Evolutionary conservation across 2,329 filamentous ascomycete genomes (phyloP), one percentile per base, ranked within the genome.

Genomic region (Bertia moriformis): DNA sequence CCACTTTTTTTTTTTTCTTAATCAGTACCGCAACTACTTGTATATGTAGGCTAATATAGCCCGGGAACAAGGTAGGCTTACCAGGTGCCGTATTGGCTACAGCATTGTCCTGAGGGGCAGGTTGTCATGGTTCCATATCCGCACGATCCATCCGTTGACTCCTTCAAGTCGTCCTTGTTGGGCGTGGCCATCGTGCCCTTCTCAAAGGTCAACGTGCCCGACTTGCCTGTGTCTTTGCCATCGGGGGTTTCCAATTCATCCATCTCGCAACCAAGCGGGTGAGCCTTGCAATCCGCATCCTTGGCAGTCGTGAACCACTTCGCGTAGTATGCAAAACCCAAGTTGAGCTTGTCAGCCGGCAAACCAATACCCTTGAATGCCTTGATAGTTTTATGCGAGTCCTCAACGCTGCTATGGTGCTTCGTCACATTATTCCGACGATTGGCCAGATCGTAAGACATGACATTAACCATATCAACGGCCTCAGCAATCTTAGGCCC

Each of bases 401-500:
- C 66, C 13, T 59, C 49, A 4, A 83, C 61, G n/a, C 73, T 73
- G 33, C 68, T 77, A 51, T 83, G 78, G 53, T 85, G 80, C 22
- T 60, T 65, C 3, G 79, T 82, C 7, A 61, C 51, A 33, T 56
- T 73, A 56, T 83, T 73, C 22, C 81, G 73, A 22, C 79, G 70
- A 59, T 83, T 81, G 65, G 80, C 74, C 40, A 81, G 57, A 48
- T 84, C 79, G 52, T 83, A 84, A 1, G 71, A 67, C 80, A 83
- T 76, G 33, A 78, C 60, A 47, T 84, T 85, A 51, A 84, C 62
- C 46, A 78, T 78, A 49, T 85, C 76, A 14, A 83, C 66, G 1
- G 65, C 61, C 3, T 60, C 49, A 48, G 63, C 66, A 49, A 85
- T 79, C 41, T 64, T 57, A 0, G 76, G 72, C 0, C 78, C 60